These are phyloP conservation scores for Pholiota conissans DNA, from an alignment of 768 basidiomycete genomes.

Conservation along the genomic window DNA sequence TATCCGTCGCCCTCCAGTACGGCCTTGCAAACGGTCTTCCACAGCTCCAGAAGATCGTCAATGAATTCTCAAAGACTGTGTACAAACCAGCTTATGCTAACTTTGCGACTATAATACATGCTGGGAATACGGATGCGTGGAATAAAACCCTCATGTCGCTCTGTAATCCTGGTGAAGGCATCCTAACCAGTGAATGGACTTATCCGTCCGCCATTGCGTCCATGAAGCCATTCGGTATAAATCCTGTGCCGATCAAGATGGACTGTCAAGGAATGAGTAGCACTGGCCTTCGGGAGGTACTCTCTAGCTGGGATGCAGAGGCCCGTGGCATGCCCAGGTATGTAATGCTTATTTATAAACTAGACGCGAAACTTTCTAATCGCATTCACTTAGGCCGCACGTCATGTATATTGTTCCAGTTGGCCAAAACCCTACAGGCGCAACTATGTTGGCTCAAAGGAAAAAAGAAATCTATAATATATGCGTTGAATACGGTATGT, in stretches of 20 bases:
- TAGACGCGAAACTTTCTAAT: background rate
- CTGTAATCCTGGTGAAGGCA: conserved; percentile 63
- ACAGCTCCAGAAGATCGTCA: conserved; percentile 53
- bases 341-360: conserved; percentile 1
- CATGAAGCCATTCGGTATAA: conserved; percentile 40
- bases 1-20: conserved; percentile 74
- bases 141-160: conserved; percentile 56
- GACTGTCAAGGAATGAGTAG: conserved; percentile 73
- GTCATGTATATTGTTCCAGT: conserved; percentile 76
- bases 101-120: conserved; percentile 54
- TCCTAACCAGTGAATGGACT: conserved; percentile 69
- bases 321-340: conserved; percentile 58
- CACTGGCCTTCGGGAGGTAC: conserved; percentile 54
- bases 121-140: conserved; percentile 77
- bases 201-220: conserved; percentile 57
- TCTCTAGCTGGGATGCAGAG: conserved; percentile 66
- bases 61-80: conserved; percentile 53
- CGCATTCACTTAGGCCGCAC: conserved; percentile 51
- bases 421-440: conserved; percentile 85
- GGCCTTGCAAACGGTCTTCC: conserved; percentile 51
- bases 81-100: conserved; percentile 64
- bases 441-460: conserved; percentile 58
- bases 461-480: conserved; percentile 84
- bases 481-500: conserved; percentile 73
- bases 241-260: conserved; percentile 58